Evolutionary conservation across 129 eudicot species (phyloP).

Genomic region (Ambrosia artemisiifolia): DNA sequence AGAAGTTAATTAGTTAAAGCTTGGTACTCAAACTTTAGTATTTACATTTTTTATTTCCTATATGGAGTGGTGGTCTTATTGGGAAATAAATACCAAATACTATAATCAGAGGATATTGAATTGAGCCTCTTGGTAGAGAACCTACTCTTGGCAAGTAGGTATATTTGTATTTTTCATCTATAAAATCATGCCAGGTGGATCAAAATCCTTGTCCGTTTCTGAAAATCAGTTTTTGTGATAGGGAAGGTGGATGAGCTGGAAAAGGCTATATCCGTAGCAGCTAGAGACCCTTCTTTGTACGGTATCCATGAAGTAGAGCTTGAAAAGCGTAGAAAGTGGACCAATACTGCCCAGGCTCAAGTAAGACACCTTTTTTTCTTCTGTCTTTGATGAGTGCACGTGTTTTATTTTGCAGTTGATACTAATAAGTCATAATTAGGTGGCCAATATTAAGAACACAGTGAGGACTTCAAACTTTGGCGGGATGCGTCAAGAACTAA

Average conservation of each 20-base stretch:
- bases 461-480: conserved; percentile 45
- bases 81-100: not conserved
- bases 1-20: not conserved
- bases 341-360: conserved; percentile 67
- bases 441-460: conserved; percentile 58
- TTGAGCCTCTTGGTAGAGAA: not conserved
- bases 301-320: conserved; percentile 66
- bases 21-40: not conserved
- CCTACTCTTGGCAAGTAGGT: not conserved
- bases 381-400: not conserved
- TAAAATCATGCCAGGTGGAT: not conserved
- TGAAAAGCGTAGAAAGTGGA: conserved; percentile 80
- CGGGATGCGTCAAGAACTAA: conserved; percentile 74
- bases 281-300: conserved; percentile 73
- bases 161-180: not conserved
- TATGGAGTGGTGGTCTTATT: not conserved
- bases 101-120: not conserved
- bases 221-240: conserved; percentile 49
- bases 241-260: conserved; percentile 92
- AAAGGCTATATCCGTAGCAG: conserved; percentile 70
- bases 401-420: conserved; percentile 4
- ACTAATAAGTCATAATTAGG: conserved; percentile 34
- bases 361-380: conserved; percentile 19
- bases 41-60: not conserved
- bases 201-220: conserved; percentile 17